Conservation (phyloP, 371 early-diverging fungal genomes). For the Lichtheimia corymbifera region DNA sequence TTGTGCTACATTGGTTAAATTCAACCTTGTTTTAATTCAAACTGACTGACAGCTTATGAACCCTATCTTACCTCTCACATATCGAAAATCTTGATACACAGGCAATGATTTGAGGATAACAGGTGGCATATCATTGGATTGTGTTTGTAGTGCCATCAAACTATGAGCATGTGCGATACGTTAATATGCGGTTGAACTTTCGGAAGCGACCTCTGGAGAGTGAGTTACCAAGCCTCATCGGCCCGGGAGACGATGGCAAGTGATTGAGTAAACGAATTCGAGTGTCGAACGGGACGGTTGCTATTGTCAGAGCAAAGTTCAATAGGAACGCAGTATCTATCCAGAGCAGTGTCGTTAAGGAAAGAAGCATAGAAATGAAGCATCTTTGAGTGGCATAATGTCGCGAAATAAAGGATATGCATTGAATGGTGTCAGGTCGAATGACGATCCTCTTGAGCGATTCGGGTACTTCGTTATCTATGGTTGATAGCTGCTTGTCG, state of each 20-base stretch:
- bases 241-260: slow-evolving; percentile 21
- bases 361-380: slow-evolving; percentile 18
- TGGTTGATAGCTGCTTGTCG: not conserved
- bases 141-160: slow-evolving; percentile 26
- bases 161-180: slow-evolving; percentile 15
- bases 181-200: not conserved
- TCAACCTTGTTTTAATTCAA: not conserved
- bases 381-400: not conserved
- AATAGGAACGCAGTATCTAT: slow-evolving; percentile 26
- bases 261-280: slow-evolving; percentile 1
- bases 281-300: not conserved
- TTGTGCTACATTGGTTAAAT: slow-evolving; percentile 2
- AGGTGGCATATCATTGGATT: slow-evolving; percentile 31
- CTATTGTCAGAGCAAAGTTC: slow-evolving; percentile 12
- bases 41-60: not conserved
- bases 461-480: not conserved
- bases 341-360: slow-evolving; percentile 8
- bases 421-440: slow-evolving; percentile 26
- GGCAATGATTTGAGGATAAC: slow-evolving; percentile 24
- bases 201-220: not conserved
- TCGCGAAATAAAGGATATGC: slow-evolving; percentile 41
- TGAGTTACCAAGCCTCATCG: slow-evolving; percentile 31
- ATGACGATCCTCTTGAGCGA: slow-evolving; percentile 8
- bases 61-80: slow-evolving; percentile 20
- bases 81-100: slow-evolving; percentile 25